phyloP scores from a whole-genome alignment of 1,139 yeast genomes.

The Yarrowia galli region DNA sequence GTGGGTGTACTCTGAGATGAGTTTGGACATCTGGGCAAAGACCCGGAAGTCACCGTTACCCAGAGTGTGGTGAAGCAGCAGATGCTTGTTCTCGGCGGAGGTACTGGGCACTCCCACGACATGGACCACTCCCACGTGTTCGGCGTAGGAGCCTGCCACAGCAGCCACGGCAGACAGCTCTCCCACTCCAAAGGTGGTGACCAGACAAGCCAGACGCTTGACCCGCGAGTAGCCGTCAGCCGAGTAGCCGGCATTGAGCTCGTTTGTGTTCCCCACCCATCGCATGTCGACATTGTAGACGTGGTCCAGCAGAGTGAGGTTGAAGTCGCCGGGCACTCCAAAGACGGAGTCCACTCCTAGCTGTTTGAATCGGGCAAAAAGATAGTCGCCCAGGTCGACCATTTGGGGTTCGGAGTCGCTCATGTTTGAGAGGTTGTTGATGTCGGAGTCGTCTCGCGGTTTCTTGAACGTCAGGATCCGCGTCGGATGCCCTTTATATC shows the following conservation, averaged over 20 bases:
- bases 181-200: slow-evolving; percentile 78
- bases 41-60: slow-evolving; percentile 88
- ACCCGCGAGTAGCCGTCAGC: slow-evolving; percentile 75
- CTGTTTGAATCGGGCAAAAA: slow-evolving; percentile 59
- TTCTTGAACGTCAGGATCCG: slow-evolving; percentile 38
- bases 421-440: neutral
- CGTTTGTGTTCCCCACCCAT: slow-evolving; percentile 59
- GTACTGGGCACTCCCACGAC: slow-evolving; percentile 70
- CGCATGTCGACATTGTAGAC: slow-evolving; percentile 56
- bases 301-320: slow-evolving; percentile 62
- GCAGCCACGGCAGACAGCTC: slow-evolving; percentile 74
- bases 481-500: slow-evolving; percentile 38
- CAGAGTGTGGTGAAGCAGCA: slow-evolving; percentile 68
- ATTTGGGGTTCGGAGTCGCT: slow-evolving; percentile 39
- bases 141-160: slow-evolving; percentile 71
- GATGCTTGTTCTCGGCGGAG: slow-evolving; percentile 68
- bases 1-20: slow-evolving; percentile 71
- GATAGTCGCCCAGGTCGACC: slow-evolving; percentile 59
- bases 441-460: neutral
- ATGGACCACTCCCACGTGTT: slow-evolving; percentile 67
- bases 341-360: slow-evolving; percentile 57
- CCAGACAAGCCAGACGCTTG: slow-evolving; percentile 62
- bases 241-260: slow-evolving; percentile 64
- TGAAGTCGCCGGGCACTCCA: slow-evolving; percentile 70
- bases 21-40: slow-evolving; percentile 74